Conservation (phyloP, 2,329 filamentous ascomycete genomes). For the Rhinocladiella similis region DNA sequence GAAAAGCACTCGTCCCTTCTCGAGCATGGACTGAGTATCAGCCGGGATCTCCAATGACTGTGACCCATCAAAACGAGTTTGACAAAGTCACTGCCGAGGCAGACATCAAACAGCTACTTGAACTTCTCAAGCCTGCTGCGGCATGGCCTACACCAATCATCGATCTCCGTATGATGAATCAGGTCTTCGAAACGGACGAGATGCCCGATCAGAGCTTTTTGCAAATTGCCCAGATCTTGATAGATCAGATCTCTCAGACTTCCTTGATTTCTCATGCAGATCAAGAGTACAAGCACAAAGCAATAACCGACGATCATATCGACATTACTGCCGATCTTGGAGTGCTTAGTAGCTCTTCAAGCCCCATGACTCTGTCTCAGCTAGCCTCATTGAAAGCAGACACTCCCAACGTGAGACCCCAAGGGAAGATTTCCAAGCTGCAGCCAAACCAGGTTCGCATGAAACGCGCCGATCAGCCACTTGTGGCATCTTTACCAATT, state of each 20-base stretch:
- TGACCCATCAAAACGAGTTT: conserved; percentile 3
- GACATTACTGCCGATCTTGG: conserved; percentile 41
- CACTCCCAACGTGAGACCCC: conserved; percentile 32
- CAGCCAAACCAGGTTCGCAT: conserved; percentile 55
- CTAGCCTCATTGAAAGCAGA: conserved; percentile 24
- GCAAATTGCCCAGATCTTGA: conserved; percentile 23
- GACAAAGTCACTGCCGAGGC: conserved; percentile 8
- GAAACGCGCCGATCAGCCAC: conserved; percentile 52
- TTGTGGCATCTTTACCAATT: conserved; percentile 58
- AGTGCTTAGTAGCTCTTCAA: conserved; percentile 28
- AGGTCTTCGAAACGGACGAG: neutral
- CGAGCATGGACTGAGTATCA: conserved; percentile 22
- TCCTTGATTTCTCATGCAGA: conserved; percentile 32
- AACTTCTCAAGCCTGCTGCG: conserved; percentile 8
- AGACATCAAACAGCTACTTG: conserved; percentile 16
- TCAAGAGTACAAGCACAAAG: neutral
- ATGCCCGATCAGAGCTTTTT: conserved; percentile 2
- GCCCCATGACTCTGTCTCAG: conserved; percentile 14
- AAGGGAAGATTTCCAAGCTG: conserved; percentile 40
- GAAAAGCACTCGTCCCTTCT: neutral
- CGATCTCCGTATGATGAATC: conserved; percentile 1
- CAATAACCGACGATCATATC: conserved; percentile 40
- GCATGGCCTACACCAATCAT: conserved; percentile 7
- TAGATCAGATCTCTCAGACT: conserved; percentile 41
- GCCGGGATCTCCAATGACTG: conserved; percentile 3